Evolutionary conservation across 805 yeast species (phyloP).

Genomic region (Pichia exigua): DNA sequence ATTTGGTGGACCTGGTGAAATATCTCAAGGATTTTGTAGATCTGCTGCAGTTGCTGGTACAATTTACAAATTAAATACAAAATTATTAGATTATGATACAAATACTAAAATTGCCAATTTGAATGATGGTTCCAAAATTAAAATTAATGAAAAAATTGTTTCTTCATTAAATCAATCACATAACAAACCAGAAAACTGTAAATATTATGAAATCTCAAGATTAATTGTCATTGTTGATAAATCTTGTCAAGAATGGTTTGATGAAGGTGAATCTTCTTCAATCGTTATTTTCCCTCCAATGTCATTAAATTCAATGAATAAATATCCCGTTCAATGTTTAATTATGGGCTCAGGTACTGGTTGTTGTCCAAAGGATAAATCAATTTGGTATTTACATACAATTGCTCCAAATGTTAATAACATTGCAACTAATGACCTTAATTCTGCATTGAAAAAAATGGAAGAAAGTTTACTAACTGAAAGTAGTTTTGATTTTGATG

Average conservation of each 20-base stretch:
- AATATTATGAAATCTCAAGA: slow-evolving; percentile 52
- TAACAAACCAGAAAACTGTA: slow-evolving; percentile 33
- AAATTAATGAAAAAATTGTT: slow-evolving; percentile 72
- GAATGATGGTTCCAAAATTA: slow-evolving; percentile 66
- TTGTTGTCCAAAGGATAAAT: slow-evolving; percentile 77
- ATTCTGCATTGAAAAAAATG: slow-evolving; percentile 70
- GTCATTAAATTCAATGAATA: slow-evolving; percentile 59
- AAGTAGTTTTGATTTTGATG: slow-evolving; percentile 48
- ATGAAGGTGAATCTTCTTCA: slow-evolving; percentile 75
- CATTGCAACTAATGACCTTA: slow-evolving; percentile 64
- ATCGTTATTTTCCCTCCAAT: slow-evolving; percentile 89
- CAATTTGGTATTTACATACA: slow-evolving; percentile 85
- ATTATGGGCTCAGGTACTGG: slow-evolving; percentile 86
- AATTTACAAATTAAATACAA: slow-evolving; percentile 75
- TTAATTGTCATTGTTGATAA: slow-evolving; percentile 77
- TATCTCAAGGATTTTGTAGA: slow-evolving; percentile 94
- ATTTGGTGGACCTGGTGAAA: slow-evolving; percentile 94
- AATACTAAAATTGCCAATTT: slow-evolving; percentile 58
- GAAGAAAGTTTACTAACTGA: slow-evolving; percentile 78
- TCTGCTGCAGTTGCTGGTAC: slow-evolving; percentile 98
- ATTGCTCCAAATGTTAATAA: slow-evolving; percentile 53
- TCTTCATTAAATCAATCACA: slow-evolving; percentile 63
- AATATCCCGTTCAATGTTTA: slow-evolving; percentile 72
- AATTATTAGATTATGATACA: slow-evolving; percentile 58
- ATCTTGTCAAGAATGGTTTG: slow-evolving; percentile 88